A percentile compares a stretch with the other conserved stretches of the same genome.
Conservation (phyloP, 2,329 filamentous ascomycete genomes). For the Penicillium sp. region DNA sequence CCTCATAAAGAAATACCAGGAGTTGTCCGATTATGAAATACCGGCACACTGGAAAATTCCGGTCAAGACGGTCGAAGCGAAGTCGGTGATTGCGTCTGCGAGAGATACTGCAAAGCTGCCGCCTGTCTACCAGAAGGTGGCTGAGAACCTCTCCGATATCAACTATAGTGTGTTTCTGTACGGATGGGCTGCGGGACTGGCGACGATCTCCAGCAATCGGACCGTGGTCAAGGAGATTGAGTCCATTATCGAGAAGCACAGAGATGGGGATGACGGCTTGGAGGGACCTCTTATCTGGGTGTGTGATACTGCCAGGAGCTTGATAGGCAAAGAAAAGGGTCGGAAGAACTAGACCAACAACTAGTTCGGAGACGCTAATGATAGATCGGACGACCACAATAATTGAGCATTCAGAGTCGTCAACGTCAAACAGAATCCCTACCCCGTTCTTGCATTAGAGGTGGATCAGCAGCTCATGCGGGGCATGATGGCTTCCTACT, state of each 20-base stretch:
- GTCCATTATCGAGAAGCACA: constrained; percentile 46
- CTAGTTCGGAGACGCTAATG: no score
- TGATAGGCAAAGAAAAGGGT: constrained; percentile 58
- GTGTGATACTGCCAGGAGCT: constrained; percentile 55
- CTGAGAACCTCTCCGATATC: constrained; percentile 52
- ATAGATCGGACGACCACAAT: no score
- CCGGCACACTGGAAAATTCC: constrained; percentile 52
- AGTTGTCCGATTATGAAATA: constrained; percentile 47
- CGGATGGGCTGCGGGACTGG: constrained; percentile 56
- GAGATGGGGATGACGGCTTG: constrained; percentile 42
- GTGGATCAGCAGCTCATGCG: no score
- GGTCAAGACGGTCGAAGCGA: constrained; percentile 47
- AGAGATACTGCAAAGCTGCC: constrained; percentile 27
- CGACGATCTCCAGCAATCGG: constrained; percentile 63
- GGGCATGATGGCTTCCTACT: no score
- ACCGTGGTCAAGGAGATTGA: constrained; percentile 60
- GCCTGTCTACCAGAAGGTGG: no score
- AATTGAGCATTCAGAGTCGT: no score
- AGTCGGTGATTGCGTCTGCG: constrained; percentile 37
- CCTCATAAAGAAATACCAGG: constrained; percentile 35
- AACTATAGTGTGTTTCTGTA: constrained; percentile 63
- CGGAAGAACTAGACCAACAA: no score
- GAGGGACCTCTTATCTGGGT: constrained; percentile 56
- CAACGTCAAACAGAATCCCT: no score
- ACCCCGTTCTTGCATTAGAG: no score